A percentile compares a stretch with the other conserved stretches of the same genome.
phyloP scores from a whole-genome alignment of 495 filamentous ascomycete genomes.

The Penicillium coprophilum region DNA sequence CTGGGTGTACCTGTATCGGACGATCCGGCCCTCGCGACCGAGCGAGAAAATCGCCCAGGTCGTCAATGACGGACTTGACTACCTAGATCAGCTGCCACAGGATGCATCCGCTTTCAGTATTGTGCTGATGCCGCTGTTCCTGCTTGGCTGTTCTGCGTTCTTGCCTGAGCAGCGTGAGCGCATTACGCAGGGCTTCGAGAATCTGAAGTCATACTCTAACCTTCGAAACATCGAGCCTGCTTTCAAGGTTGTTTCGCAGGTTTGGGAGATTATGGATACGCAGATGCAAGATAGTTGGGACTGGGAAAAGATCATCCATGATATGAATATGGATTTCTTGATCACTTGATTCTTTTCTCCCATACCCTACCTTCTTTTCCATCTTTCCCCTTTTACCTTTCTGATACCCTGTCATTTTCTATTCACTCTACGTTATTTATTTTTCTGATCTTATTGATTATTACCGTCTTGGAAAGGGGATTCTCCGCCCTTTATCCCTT shows the following conservation, averaged over 20 bases:
- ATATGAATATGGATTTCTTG: conserved; percentile 80
- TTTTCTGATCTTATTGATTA: background rate
- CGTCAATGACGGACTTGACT: conserved; percentile 73
- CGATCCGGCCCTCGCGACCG: conserved; percentile 71
- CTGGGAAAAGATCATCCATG: conserved; percentile 78
- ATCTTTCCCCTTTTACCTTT: background rate
- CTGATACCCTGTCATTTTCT: conserved; percentile 8
- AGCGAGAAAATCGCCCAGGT: conserved; percentile 68
- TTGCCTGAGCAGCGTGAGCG: conserved; percentile 64
- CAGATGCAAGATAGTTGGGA: conserved; percentile 80
- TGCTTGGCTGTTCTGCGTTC: conserved; percentile 87
- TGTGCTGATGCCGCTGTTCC: conserved; percentile 82
- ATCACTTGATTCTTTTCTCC: conserved; percentile 55
- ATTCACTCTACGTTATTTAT: background rate
- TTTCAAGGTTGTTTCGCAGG: conserved; percentile 68
- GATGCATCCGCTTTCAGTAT: conserved; percentile 70
- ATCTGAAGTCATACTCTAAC: conserved; percentile 72
- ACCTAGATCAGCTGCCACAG: conserved; percentile 60
- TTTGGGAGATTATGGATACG: conserved; percentile 81
- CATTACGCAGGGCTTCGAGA: conserved; percentile 65
- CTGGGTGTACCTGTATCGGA: conserved; percentile 87
- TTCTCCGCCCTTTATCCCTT: background rate
- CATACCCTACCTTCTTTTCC: conserved; percentile 13
- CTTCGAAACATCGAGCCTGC: conserved; percentile 80
- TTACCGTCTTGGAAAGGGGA: background rate